Percentiles rank a stretch among this genome's conserved stretches.
phyloP scores from a whole-genome alignment of 331 rosid genomes.

The Prunus yedoensis region DNA sequence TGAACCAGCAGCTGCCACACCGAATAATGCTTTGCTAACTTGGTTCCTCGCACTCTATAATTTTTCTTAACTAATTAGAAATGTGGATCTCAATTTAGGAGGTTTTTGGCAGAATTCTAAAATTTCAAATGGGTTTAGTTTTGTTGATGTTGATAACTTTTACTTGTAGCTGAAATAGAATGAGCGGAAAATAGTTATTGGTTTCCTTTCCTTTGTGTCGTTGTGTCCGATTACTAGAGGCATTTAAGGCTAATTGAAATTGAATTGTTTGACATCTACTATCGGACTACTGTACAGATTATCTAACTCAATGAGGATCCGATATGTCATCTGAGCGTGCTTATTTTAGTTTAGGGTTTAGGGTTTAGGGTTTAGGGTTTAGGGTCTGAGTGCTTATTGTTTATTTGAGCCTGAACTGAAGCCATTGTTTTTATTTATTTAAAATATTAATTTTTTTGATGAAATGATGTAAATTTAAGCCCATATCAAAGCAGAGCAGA shows the following conservation, averaged over 20 bases:
- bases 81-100: conserved; percentile 8
- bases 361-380: neutral
- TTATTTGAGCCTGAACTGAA: too few relatives aligned
- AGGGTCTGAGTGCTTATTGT: neutral
- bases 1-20: neutral
- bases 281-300: neutral
- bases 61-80: neutral
- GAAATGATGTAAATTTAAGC: neutral
- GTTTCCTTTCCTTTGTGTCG: neutral
- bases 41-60: neutral
- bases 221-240: neutral
- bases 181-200: neutral
- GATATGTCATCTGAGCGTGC: neutral
- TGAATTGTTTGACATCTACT: neutral
- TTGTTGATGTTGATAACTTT: neutral
- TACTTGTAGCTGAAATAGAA: neutral
- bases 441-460: too few relatives aligned
- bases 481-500: conserved; percentile 7
- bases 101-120: neutral
- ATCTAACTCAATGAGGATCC: neutral
- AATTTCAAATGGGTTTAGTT: neutral
- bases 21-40: conserved; percentile 4
- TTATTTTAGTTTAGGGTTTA: neutral
- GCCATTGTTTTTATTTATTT: too few relatives aligned
- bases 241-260: neutral